These are phyloP conservation scores for Macadamia tetraphylla DNA, from an alignment of 164 flowering plant genomes.

Conservation along the genomic window DNA sequence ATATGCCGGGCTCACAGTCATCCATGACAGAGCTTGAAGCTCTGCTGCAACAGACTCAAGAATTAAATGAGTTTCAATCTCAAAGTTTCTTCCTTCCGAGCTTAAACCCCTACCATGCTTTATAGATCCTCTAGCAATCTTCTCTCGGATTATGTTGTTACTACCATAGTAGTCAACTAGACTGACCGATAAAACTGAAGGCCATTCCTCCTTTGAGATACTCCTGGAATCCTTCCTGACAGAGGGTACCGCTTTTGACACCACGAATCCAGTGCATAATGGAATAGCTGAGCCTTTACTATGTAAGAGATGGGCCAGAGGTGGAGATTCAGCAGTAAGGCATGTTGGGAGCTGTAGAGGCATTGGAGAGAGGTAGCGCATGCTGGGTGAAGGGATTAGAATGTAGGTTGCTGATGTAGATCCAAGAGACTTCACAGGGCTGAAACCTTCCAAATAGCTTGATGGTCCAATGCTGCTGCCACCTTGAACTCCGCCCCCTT, in stretches of 20 bases:
- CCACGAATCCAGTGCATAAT: slow-evolving; percentile 85
- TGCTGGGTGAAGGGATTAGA: slow-evolving; percentile 78
- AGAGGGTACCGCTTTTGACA: slow-evolving; percentile 85
- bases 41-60: slow-evolving; percentile 80
- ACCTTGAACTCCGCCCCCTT: slow-evolving; percentile 55
- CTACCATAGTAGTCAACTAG: slow-evolving; percentile 86
- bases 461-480: slow-evolving; percentile 24
- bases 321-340: slow-evolving; percentile 94
- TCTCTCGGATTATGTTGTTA: slow-evolving; percentile 46
- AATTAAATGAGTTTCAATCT: slow-evolving; percentile 57
- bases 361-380: slow-evolving; percentile 76
- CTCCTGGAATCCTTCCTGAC: slow-evolving; percentile 48
- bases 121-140: slow-evolving; percentile 30
- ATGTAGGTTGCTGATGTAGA: slow-evolving; percentile 66
- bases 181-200: slow-evolving; percentile 74
- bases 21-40: slow-evolving; percentile 95
- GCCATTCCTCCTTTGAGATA: slow-evolving; percentile 75
- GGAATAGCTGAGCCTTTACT: slow-evolving; percentile 93
- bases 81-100: slow-evolving; percentile 49
- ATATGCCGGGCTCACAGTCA: slow-evolving; percentile 90
- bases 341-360: slow-evolving; percentile 94
- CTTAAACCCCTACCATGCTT: slow-evolving; percentile 45
- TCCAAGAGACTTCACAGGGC: slow-evolving; percentile 86
- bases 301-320: slow-evolving; percentile 95
- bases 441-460: slow-evolving; percentile 71